Evolutionary conservation across 345 rosid species (phyloP).

Genomic region (Psidium friedrichsthalianum): DNA sequence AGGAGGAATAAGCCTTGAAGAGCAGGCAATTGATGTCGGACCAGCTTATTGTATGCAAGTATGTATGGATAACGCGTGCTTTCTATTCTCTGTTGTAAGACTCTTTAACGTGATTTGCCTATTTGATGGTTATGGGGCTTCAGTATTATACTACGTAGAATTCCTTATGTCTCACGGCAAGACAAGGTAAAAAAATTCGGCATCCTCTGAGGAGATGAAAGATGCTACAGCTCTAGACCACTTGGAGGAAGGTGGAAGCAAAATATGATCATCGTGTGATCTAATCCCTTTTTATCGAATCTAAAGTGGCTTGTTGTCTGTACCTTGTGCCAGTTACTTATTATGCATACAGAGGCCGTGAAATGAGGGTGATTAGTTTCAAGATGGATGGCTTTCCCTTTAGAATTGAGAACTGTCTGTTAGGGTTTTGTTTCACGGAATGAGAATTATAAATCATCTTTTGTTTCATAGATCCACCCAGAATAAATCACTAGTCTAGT

Average conservation of each 20-base stretch:
- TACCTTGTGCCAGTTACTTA: not conserved
- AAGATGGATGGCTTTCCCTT: too few species aligned
- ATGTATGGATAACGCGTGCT: too few species aligned
- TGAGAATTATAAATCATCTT: too few species aligned
- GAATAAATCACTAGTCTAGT: too few species aligned
- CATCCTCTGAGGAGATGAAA: not conserved
- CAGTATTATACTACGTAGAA: not conserved
- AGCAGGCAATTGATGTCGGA: not conserved
- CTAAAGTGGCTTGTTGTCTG: not conserved
- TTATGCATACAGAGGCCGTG: too few species aligned
- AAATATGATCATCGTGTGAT: too few species aligned
- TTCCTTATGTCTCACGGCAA: not conserved
- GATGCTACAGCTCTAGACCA: not conserved
- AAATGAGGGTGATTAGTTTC: too few species aligned
- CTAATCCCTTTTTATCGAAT: not conserved
- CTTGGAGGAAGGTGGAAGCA: not conserved
- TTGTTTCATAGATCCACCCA: too few species aligned
- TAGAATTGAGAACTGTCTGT: too few species aligned
- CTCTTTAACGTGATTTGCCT: not conserved
- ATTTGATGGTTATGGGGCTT: not conserved
- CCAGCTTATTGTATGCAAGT: not conserved
- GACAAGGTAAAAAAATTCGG: not conserved
- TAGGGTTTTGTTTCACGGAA: too few species aligned
- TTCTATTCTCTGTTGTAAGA: not conserved
- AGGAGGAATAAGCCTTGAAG: constrained; percentile 7